Base-by-base conservation (phyloP, 1,139 yeast species). In the Blastobotrys petasosporus region DNA sequence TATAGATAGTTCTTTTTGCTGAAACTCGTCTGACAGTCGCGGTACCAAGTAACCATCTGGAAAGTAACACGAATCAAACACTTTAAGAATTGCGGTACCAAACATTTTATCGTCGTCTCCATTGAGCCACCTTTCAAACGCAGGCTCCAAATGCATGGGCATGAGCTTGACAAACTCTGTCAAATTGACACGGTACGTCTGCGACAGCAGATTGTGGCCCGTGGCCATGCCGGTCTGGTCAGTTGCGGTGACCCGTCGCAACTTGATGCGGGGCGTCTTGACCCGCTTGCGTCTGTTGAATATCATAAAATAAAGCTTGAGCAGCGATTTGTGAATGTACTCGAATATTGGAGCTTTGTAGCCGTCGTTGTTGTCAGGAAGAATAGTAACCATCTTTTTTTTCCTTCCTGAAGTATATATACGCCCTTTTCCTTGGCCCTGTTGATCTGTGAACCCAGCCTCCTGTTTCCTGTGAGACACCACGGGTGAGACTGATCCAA, bases 11-110 rank as follows among this genome's bases (percentile, higher is more conserved):
- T 41, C 44, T 20, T 41, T 41, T 9, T 41, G 16, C 29, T 28
- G 33, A 28, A 41, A n/a, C 15, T 41, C 44, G 20, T 41, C 39
- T 4, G 44, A 38, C 15, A 16, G 32, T 3, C 32, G 35, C 9
- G 44, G 44, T n/a, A 41, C 44, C 37, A 34, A 25, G 32, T 30
- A 41, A 6, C 44, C 44, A 12, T 16, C 20, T 28, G 44, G 44
- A 12, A 35, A 41, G 31, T 41, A 41, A 17, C 44, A 28, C 5
- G 39, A 12, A 13, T 41, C 44, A 12, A 16, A 16, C 10, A 41
- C 38, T n/a, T 41, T 41, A 10, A 41, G 17, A 7, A 41, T 30
- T 8, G 44, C 44, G n/a, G 43, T 40, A 3, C 37, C 13, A 2
- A 37, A 32, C 3, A 28, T 9, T n/a, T 31, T 37, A 16, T 16